Conservation (phyloP, 1,284 basidiomycete species). For the Coriolopsis trogii region DNA sequence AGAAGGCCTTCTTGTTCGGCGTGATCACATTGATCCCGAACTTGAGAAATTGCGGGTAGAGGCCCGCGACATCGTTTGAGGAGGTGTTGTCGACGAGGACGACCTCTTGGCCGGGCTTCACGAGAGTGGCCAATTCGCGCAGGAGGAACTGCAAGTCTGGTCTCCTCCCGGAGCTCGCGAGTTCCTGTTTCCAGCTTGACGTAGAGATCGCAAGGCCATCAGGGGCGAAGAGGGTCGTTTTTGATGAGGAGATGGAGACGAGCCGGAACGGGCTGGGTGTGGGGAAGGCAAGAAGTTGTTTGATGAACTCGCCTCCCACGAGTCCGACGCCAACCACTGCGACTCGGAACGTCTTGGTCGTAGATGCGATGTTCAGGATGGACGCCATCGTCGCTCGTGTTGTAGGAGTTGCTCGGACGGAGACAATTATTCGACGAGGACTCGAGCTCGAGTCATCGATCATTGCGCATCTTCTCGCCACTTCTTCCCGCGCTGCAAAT, state of each 20-base stretch:
- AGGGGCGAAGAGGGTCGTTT: constrained; percentile 63
- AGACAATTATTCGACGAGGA: too few relatives aligned
- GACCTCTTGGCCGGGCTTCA: constrained; percentile 55
- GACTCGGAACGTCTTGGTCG: constrained; percentile 46
- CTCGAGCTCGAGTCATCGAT: constrained; percentile 9
- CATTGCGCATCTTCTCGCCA: constrained; percentile 3
- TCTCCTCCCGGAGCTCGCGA: constrained; percentile 45
- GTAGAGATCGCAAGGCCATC: constrained; percentile 45
- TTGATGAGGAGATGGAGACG: constrained; percentile 81
- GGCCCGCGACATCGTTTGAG: constrained; percentile 78
- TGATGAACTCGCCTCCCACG: constrained; percentile 84
- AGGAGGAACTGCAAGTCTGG: constrained; percentile 51
- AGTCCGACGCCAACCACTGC: constrained; percentile 88
- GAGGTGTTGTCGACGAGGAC: constrained; percentile 96
- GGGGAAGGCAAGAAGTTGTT: constrained; percentile 73
- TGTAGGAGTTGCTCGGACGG: too few relatives aligned
- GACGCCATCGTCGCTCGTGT: constrained; percentile 15
- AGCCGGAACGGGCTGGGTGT: constrained; percentile 69
- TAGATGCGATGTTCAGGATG: constrained; percentile 20
- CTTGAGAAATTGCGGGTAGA: constrained; percentile 84
- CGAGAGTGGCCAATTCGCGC: constrained; percentile 46
- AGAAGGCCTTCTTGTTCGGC: constrained; percentile 98
- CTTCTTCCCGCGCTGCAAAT: constrained; percentile 6
- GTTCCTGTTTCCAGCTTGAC: constrained; percentile 47
- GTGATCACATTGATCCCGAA: constrained; percentile 90